These are phyloP conservation scores for Lentinula raphanica DNA, from an alignment of 768 basidiomycete species.

Conservation along the genomic window DNA sequence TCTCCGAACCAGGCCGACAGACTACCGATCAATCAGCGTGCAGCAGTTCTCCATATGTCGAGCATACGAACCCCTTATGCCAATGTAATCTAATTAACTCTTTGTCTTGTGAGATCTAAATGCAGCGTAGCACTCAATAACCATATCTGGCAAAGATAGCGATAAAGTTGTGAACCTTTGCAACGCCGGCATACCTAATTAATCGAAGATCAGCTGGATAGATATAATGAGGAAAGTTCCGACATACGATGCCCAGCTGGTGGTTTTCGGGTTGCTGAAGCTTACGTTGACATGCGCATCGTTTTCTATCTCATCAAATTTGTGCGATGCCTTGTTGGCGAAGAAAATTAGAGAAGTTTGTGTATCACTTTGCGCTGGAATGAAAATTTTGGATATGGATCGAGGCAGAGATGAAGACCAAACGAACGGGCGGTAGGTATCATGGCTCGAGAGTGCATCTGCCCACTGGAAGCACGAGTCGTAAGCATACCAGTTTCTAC, in stretches of 20 bases:
- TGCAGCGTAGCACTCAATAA: not conserved
- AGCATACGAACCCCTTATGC: constrained; percentile 40
- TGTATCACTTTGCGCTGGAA: constrained; percentile 39
- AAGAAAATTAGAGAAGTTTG: constrained; percentile 62
- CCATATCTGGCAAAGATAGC: not conserved
- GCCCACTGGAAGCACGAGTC: constrained; percentile 60
- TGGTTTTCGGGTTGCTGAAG: constrained; percentile 64
- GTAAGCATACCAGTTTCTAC: constrained; percentile 75
- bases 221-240: not conserved
- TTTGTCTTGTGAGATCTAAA: constrained; percentile 38
- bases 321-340: constrained; percentile 67
- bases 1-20: constrained; percentile 81
- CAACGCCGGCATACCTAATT: constrained; percentile 61
- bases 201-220: not conserved
- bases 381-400: not conserved
- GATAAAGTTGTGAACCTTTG: constrained; percentile 36
- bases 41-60: not conserved
- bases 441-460: constrained; percentile 81
- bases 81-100: constrained; percentile 62
- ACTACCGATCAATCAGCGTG: constrained; percentile 25
- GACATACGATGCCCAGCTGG: constrained; percentile 67
- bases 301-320: constrained; percentile 72
- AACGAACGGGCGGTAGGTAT: constrained; percentile 58
- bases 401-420: not conserved
- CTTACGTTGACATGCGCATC: constrained; percentile 78